Evolutionary conservation across 129 eudicot genomes (phyloP).

Genomic region (Rutidosis leptorrhynchoides): DNA sequence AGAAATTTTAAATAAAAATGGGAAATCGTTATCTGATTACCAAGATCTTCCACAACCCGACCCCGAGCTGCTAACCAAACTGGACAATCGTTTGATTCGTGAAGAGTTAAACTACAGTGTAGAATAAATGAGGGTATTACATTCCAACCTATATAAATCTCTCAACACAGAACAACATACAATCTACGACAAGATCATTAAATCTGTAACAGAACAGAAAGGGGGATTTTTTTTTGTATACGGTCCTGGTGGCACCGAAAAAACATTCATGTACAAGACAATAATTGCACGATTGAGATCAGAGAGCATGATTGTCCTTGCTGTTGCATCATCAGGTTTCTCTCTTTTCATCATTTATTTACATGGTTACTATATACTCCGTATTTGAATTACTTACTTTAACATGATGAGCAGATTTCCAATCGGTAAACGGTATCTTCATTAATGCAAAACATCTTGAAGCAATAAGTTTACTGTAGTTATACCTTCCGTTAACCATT

Average conservation of each 20-base stretch:
- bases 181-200: not conserved
- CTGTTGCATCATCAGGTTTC: not conserved
- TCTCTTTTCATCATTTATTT: too few species aligned
- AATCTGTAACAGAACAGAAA: not conserved
- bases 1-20: too few species aligned
- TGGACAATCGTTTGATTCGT: not conserved
- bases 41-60: not conserved
- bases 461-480: too few species aligned
- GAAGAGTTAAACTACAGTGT: not conserved
- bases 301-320: not conserved
- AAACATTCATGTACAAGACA: conserved; percentile 7
- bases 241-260: not conserved
- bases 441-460: too few species aligned
- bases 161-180: not conserved
- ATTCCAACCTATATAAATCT: not conserved
- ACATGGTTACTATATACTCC: too few species aligned
- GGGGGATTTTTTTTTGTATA: not conserved
- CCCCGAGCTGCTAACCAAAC: not conserved
- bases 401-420: too few species aligned
- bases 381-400: too few species aligned
- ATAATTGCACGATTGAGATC: not conserved
- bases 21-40: not conserved
- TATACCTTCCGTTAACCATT: too few species aligned
- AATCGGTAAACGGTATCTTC: too few species aligned
- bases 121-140: not conserved